Base-by-base conservation (phyloP, 2,329 filamentous ascomycete species). In the Colletotrichum siamense region DNA sequence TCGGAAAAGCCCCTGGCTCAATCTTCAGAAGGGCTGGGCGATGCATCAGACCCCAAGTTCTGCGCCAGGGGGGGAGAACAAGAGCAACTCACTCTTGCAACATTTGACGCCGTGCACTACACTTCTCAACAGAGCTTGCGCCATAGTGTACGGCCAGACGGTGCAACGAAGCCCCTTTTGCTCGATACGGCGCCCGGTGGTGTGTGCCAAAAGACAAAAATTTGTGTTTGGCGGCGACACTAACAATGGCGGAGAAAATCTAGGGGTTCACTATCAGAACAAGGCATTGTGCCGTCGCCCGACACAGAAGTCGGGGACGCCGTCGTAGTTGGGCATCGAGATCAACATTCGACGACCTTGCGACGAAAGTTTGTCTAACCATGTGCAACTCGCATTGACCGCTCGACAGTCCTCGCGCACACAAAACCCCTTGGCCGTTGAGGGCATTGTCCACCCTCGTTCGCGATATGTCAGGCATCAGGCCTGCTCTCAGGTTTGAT, bases 241-340 rank as follows among this genome's bases (percentile, higher is more conserved):
- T 55, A 39, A 73, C 10, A 24, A 18, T 5, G 34, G 70, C 69
- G 59, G 59, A 36, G 49, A 61, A 52, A 34, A 52, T 30, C 32
- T 39, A 74, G 70, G 73, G 74, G 64, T n/a, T 61, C 69, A 34
- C 44, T 39, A 36, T 65, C 49, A 52, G 44, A 73, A 69, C 44
- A 65, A 69, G 59, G 59, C 70, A 69, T 76, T 69, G 55, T 76
- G 44, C 61, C n/a, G 63, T 28, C 26, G 66, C 28, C 26, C 34
- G 18, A 69, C 57, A 69, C 26, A 28, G 36, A 64, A 64, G 61
- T 69, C 64, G 70, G 70, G 61, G 36, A 65, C 61, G 59, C 71
- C 71, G 74, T 68, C 28, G 61, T 24, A 61, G 75, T 77, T 76
- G 73, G 76, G 76, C 76, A 77, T 55, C 69, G 69, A 77, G 76